Evolutionary conservation across 2,329 filamentous ascomycete species (phyloP).

Genomic region (Madurella fahalii): DNA sequence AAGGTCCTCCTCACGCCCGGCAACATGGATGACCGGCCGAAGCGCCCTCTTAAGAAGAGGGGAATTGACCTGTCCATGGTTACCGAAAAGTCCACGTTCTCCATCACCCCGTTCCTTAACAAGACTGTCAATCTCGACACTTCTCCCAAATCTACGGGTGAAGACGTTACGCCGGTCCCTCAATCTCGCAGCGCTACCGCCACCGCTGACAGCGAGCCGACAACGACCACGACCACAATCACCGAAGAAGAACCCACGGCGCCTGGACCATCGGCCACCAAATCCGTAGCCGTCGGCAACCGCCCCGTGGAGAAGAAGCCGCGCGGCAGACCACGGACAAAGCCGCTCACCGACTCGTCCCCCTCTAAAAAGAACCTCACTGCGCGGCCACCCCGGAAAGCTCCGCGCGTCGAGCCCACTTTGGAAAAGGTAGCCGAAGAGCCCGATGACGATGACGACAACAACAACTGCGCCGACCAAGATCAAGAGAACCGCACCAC

Average conservation of each 20-base stretch:
- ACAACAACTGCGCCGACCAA: constrained; percentile 23
- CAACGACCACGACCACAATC: neutral
- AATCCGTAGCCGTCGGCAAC: constrained; percentile 2
- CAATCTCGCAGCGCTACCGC: constrained; percentile 14
- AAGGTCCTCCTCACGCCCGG: constrained; percentile 46
- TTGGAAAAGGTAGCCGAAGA: constrained; percentile 40
- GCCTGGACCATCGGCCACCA: neutral
- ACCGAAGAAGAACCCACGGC: constrained; percentile 15
- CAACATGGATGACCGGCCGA: constrained; percentile 34
- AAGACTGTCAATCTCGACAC: constrained; percentile 52
- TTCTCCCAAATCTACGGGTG: constrained; percentile 22
- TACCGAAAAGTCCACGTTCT: constrained; percentile 88
- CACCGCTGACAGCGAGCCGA: constrained; percentile 12
- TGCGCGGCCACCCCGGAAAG: constrained; percentile 24
- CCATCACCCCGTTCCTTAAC: constrained; percentile 90
- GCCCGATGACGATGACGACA: constrained; percentile 16
- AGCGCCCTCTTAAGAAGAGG: constrained; percentile 51
- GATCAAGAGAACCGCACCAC: constrained; percentile 32
- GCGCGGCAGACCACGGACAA: constrained; percentile 44
- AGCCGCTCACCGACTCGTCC: constrained; percentile 43
- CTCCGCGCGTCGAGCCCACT: constrained; percentile 26
- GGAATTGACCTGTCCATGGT: constrained; percentile 55
- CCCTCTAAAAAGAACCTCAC: constrained; percentile 45
- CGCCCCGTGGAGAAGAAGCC: constrained; percentile 34
- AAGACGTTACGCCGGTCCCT: constrained; percentile 18